Conservation (phyloP, 2,329 filamentous ascomycete genomes). For the Neophaeococcomyces mojaviensis region DNA sequence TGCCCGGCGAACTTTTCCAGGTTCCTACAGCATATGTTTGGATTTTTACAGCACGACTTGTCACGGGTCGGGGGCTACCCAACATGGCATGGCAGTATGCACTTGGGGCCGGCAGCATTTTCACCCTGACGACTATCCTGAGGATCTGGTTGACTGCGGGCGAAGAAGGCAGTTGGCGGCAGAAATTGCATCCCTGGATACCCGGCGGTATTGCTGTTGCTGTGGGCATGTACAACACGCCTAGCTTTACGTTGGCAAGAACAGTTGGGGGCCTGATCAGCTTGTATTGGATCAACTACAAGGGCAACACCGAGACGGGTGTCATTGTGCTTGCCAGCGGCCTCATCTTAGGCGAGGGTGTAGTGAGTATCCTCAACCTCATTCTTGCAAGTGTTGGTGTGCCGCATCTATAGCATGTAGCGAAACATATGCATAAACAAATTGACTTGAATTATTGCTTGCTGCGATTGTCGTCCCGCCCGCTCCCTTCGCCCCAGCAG, state of each 20-base stretch:
- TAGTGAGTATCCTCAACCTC: slow-evolving; percentile 86
- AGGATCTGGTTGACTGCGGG: slow-evolving; percentile 44
- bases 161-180: slow-evolving; percentile 17
- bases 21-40: slow-evolving; percentile 93
- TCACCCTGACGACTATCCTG: slow-evolving; percentile 61
- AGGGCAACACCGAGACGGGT: slow-evolving; percentile 47
- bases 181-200: slow-evolving; percentile 46
- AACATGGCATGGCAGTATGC: slow-evolving; percentile 77
- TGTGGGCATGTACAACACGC: slow-evolving; percentile 96
- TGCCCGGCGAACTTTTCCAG: slow-evolving; percentile 84
- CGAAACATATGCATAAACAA: too few relatives aligned
- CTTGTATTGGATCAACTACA: slow-evolving; percentile 66
- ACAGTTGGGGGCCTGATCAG: slow-evolving; percentile 69
- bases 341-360: slow-evolving; percentile 84
- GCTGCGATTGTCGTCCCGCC: too few relatives aligned
- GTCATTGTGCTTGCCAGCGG: slow-evolving; percentile 86
- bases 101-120: slow-evolving; percentile 64
- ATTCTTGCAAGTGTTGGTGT: slow-evolving; percentile 68
- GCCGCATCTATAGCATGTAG: slow-evolving; percentile 55
- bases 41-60: slow-evolving; percentile 90
- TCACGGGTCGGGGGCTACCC: slow-evolving; percentile 83
- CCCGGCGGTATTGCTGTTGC: slow-evolving; percentile 94
- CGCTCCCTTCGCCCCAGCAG: too few relatives aligned
- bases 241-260: slow-evolving; percentile 85
- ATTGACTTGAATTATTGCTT: too few relatives aligned